phyloP scores from a whole-genome alignment of 495 filamentous ascomycete species.

The Hypoxylon subgilvum region DNA sequence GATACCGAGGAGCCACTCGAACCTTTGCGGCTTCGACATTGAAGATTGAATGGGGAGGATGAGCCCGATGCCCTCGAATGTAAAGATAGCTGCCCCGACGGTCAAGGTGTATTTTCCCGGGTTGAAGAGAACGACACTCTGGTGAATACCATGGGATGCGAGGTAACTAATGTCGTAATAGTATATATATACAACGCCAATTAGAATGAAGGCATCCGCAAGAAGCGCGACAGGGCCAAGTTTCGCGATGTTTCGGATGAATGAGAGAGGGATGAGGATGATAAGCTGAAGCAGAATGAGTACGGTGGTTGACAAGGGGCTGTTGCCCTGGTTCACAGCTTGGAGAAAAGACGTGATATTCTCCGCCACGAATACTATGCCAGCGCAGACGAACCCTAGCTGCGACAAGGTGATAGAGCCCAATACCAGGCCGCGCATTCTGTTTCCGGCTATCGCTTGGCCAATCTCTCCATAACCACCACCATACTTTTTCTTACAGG shows the following conservation, averaged over 20 bases:
- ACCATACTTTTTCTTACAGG: conserved; percentile 58
- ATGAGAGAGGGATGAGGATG: conserved; percentile 62
- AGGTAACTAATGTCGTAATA: conserved; percentile 63
- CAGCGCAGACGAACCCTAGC: conserved; percentile 70
- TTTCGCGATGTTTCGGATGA: conserved; percentile 70
- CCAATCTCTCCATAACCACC: conserved; percentile 71
- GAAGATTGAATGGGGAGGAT: conserved; percentile 69
- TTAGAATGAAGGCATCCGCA: conserved; percentile 66
- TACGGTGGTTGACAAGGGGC: conserved; percentile 49
- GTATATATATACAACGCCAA: conserved; percentile 70
- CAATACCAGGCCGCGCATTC: conserved; percentile 60
- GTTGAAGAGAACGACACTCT: conserved; percentile 65
- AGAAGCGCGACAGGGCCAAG: conserved; percentile 65
- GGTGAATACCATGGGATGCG: conserved; percentile 51
- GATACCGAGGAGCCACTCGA: conserved; percentile 60
- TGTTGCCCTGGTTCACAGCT: conserved; percentile 52
- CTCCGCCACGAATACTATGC: conserved; percentile 70
- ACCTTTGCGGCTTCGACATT: conserved; percentile 65
- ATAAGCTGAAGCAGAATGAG: conserved; percentile 64
- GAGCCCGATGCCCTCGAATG: conserved; percentile 71
- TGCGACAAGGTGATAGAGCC: conserved; percentile 68
- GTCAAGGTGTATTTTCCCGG: conserved; percentile 65
- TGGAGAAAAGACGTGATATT: conserved; percentile 64
- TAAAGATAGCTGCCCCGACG: conserved; percentile 69
- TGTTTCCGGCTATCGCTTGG: conserved; percentile 56